phyloP scores from a whole-genome alignment of 1,139 yeast genomes.

The Blastobotrys buckinghamii region DNA sequence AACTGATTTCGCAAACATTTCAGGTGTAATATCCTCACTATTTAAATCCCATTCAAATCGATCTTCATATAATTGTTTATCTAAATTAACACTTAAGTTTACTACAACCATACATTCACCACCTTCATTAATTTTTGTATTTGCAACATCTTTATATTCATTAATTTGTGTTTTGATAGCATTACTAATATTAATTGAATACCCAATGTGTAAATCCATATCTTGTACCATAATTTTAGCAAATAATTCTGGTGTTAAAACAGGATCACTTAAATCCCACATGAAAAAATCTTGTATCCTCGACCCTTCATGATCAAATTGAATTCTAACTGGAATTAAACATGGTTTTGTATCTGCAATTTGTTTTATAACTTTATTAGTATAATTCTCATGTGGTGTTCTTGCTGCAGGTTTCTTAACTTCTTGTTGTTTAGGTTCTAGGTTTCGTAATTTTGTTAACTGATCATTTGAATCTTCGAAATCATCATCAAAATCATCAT shows the following conservation, averaged over 20 bases:
- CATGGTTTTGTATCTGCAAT: constrained; percentile 37
- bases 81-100: constrained; percentile 75
- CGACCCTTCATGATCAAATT: constrained; percentile 55
- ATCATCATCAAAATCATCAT: constrained; percentile 69
- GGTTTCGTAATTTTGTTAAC: background rate
- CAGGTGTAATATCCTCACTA: constrained; percentile 65
- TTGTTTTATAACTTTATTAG: constrained; percentile 30
- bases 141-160: constrained; percentile 61
- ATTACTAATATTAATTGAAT: constrained; percentile 60
- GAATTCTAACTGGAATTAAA: constrained; percentile 74
- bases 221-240: constrained; percentile 77
- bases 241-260: constrained; percentile 75
- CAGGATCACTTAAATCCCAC: constrained; percentile 81
- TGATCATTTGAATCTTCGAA: constrained; percentile 36
- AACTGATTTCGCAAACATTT: constrained; percentile 71
- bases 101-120: constrained; percentile 70
- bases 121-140: constrained; percentile 57
- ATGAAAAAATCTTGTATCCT: constrained; percentile 73
- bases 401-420: constrained; percentile 7
- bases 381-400: constrained; percentile 30
- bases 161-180: constrained; percentile 76
- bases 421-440: constrained; percentile 1
- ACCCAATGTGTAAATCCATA: constrained; percentile 61
- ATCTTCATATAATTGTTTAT: constrained; percentile 82
- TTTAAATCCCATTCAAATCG: constrained; percentile 90